phyloP scores from a whole-genome alignment of 306 rosid species.

The Casuarina cunninghamiana region DNA sequence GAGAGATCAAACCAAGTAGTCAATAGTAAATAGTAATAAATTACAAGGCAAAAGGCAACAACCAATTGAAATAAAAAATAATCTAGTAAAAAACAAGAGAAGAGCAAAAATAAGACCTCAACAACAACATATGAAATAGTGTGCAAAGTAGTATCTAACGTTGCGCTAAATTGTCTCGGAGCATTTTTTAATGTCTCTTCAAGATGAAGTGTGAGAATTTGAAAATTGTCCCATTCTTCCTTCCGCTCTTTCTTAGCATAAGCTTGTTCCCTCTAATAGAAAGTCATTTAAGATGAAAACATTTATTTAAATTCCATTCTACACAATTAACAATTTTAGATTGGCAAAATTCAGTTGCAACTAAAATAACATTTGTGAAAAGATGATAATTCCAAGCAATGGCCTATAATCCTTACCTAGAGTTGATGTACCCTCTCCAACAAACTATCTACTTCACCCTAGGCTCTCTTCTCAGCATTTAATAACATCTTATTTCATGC shows the following conservation, averaged over 20 bases:
- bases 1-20: conserved; percentile 21
- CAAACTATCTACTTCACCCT: conserved; percentile 69
- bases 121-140: conserved; percentile 70
- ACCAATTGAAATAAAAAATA: neutral
- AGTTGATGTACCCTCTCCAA: conserved; percentile 83
- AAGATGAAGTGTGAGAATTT: conserved; percentile 57
- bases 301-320: neutral
- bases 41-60: neutral
- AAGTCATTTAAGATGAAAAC: conserved; percentile 9
- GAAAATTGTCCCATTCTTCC: conserved; percentile 69
- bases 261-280: conserved; percentile 81
- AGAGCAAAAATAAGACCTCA: conserved; percentile 51
- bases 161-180: conserved; percentile 81
- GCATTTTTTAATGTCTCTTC: conserved; percentile 65
- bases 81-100: neutral
- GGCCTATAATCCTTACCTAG: conserved; percentile 53
- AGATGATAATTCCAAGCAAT: neutral
- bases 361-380: neutral
- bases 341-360: neutral
- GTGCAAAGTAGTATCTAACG: conserved; percentile 63
- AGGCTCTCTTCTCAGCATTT: conserved; percentile 93
- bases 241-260: conserved; percentile 86
- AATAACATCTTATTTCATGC: conserved; percentile 73
- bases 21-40: neutral
- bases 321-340: neutral